These are phyloP conservation scores for Sarocladium brachiariae DNA, from an alignment of 2,329 filamentous ascomycete species.

Conservation along the genomic window DNA sequence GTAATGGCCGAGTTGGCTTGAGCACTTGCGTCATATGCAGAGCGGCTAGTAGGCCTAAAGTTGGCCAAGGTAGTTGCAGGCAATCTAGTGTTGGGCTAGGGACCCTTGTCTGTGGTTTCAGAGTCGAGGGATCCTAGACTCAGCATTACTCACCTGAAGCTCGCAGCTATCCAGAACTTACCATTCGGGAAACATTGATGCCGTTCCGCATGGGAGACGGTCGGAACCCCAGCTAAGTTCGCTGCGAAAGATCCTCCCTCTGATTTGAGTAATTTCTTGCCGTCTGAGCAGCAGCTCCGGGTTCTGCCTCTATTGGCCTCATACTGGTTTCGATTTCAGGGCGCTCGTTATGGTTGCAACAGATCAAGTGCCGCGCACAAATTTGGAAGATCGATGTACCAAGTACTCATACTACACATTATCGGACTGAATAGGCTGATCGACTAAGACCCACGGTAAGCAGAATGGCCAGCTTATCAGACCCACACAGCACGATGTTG, in stretches of 20 bases:
- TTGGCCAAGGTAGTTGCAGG: slow-evolving; percentile 22
- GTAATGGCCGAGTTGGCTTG: slow-evolving; percentile 24
- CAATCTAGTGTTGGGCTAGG: slow-evolving; percentile 20
- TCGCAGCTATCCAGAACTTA: neutral
- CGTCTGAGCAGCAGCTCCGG: no score
- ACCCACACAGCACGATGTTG: slow-evolving; percentile 2
- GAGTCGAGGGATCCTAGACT: slow-evolving; percentile 11
- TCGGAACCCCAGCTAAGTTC: neutral
- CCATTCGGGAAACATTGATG: neutral
- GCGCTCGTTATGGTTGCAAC: no score
- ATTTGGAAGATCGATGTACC: no score
- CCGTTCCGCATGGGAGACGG: neutral
- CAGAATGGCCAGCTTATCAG: slow-evolving; percentile 5
- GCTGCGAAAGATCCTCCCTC: no score
- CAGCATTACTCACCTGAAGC: slow-evolving; percentile 8
- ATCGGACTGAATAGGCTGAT: no score
- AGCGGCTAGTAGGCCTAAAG: slow-evolving; percentile 33
- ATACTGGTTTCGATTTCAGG: no score
- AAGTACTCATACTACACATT: no score
- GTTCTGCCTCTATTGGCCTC: no score
- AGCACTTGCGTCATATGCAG: slow-evolving; percentile 35
- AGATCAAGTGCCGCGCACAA: no score
- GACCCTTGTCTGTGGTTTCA: slow-evolving; percentile 22
- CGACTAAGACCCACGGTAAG: slow-evolving; percentile 1
- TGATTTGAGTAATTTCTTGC: no score